Evolutionary conservation across 345 rosid species (phyloP).

Genomic region (Litchi chinensis): DNA sequence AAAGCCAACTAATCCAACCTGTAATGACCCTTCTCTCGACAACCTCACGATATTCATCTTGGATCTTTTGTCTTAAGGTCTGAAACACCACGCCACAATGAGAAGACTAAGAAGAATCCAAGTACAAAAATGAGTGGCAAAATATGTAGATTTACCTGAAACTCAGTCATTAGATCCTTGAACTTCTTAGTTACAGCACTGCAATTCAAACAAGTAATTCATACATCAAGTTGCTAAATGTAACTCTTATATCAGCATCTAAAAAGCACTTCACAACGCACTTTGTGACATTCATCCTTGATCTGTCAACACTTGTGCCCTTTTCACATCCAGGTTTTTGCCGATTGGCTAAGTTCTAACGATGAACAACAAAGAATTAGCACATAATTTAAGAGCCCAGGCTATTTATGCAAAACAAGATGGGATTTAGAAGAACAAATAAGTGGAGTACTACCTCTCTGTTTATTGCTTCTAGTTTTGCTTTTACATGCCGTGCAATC

Average conservation of each 20-base stretch:
- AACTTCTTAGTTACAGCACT: conserved; percentile 68
- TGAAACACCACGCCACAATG: conserved; percentile 32
- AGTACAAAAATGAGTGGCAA: neutral
- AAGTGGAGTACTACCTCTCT: conserved; percentile 54
- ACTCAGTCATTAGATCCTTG: conserved; percentile 79
- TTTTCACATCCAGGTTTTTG: conserved; percentile 86
- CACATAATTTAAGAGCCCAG: neutral
- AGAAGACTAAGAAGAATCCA: conserved; percentile 3
- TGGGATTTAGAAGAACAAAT: neutral
- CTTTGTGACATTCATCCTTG: conserved; percentile 87
- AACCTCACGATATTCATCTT: conserved; percentile 87
- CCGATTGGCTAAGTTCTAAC: conserved; percentile 85
- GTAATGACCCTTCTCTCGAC: conserved; percentile 88
- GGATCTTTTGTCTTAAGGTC: conserved; percentile 83
- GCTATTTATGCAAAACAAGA: conserved; percentile 1
- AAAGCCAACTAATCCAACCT: conserved; percentile 44
- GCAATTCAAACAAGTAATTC: conserved; percentile 24
- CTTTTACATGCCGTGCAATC: conserved; percentile 70
- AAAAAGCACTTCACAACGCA: conserved; percentile 23
- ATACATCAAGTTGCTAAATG: neutral
- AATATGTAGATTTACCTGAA: conserved; percentile 57
- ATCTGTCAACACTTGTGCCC: conserved; percentile 86
- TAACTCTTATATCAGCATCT: neutral
- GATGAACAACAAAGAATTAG: conserved; percentile 19
- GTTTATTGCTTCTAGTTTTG: conserved; percentile 73